phyloP scores from a whole-genome alignment of 305 asterid species.

The Fraxinus paxiana region DNA sequence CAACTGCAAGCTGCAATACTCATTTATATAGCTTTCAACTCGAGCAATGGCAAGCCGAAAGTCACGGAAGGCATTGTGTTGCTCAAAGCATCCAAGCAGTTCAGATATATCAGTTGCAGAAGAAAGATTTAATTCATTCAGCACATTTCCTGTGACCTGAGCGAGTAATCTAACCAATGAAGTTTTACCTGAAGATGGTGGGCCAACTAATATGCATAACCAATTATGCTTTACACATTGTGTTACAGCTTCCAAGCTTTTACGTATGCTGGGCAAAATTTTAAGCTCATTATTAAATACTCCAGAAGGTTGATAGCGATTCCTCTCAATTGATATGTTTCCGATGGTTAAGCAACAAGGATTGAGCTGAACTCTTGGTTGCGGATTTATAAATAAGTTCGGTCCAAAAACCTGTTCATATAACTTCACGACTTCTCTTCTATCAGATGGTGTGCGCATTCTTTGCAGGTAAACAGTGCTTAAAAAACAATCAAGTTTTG shows the following conservation, averaged over 20 bases:
- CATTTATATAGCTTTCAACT: constrained; percentile 70
- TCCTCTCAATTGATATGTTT: constrained; percentile 55
- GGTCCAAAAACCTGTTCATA: constrained; percentile 63
- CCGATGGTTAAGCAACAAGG: constrained; percentile 58
- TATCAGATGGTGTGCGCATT: constrained; percentile 84
- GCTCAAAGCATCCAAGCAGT: constrained; percentile 97
- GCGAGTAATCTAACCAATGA: constrained; percentile 74
- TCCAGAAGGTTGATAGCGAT: constrained; percentile 43
- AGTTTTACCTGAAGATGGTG: constrained; percentile 90
- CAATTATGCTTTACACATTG: constrained; percentile 79
- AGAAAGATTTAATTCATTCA: constrained; percentile 86
- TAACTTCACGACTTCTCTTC: constrained; percentile 64
- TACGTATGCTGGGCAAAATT: constrained; percentile 66
- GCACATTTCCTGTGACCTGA: constrained; percentile 82
- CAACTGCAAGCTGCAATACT: constrained; percentile 62
- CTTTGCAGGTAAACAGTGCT: constrained; percentile 84
- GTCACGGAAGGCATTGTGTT: constrained; percentile 73
- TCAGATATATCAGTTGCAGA: constrained; percentile 95
- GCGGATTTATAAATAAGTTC: constrained; percentile 56
- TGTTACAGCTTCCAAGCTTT: constrained; percentile 65
- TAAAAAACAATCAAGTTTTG: constrained; percentile 63
- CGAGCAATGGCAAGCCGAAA: constrained; percentile 57
- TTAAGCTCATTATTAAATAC: constrained; percentile 48
- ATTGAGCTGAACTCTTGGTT: constrained; percentile 68
- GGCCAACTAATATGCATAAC: constrained; percentile 95